Evolutionary conservation across 2,329 filamentous ascomycete genomes (phyloP), one percentile per base, ranked within the genome.

Genomic region (Xylaria polymorpha): DNA sequence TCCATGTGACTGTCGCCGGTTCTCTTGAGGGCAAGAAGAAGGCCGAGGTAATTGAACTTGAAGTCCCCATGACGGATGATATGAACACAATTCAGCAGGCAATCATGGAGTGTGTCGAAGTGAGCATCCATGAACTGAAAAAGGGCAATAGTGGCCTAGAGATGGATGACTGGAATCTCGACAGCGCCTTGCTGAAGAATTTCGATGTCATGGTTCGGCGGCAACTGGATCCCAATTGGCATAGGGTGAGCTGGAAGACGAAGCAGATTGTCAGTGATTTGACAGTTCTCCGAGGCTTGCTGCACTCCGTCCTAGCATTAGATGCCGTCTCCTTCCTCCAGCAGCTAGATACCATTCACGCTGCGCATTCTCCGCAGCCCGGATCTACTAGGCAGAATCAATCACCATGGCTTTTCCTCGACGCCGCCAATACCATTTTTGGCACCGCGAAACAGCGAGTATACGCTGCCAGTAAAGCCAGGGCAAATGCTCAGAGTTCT

Each of bases 151-250:
- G 90, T 0, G 94, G 94, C 1, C 84, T 99, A 7, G 95, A 98
- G 74, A 94, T 98, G 90, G 94, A 97, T 68, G 94, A 98, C 77
- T 98, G 95, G 95, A 98, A 94, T 59, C 85, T 97, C 20, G 95
- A 98, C 79, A 98, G 93, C 77, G 95, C 95, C 43, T 82, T 98
- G 69, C 92, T 98, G 73, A 93, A 92, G 77, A 97, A 94, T 76
- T 99, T 99, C 79, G 96, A 98, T 79, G 85, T 92, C 69, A 91
- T 94, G 64, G 90, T 99, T 60, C 88, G 95, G 70, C 88, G 94
- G 67, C 96, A 99, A 80, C 84, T 99, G 20, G 94, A 98, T 77
- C 94, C 95, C 4, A 94, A 98, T 67, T 99, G 96, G 96, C 96
- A 99, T 82, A 90, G 96, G 63, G 93, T 97, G 61, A 98, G 92